Percentiles rank a stretch among this genome's conserved stretches.
Conservation (phyloP, 805 yeast species). For the Zygoascus tannicola region DNA sequence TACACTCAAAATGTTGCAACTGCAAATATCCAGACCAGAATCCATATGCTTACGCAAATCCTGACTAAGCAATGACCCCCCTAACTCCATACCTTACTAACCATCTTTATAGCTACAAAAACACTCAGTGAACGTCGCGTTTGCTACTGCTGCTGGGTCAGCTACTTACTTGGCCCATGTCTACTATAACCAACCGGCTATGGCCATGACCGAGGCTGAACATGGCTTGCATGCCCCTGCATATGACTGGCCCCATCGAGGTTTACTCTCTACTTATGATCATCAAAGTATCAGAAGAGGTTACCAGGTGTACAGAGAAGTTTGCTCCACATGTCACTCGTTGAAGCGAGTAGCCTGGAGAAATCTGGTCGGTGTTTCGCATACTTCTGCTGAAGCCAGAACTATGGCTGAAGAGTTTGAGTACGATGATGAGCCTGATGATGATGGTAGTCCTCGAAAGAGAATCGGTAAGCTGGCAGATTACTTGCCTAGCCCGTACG, state of each 20-base stretch:
- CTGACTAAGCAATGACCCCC: too few species aligned
- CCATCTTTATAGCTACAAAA: too few species aligned
- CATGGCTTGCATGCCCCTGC: constrained; percentile 96
- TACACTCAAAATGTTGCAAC: too few species aligned
- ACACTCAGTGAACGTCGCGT: not conserved
- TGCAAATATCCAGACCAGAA: too few species aligned
- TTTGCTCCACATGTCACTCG: constrained; percentile 98
- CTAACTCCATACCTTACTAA: too few species aligned
- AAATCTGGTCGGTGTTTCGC: constrained; percentile 93
- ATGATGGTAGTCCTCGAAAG: constrained; percentile 94
- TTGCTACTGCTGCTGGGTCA: constrained; percentile 51
- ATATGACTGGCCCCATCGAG: constrained; percentile 88
- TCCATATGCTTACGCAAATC: too few species aligned
- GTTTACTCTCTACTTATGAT: constrained; percentile 78
- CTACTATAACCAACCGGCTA: constrained; percentile 69
- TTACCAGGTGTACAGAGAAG: constrained; percentile 97
- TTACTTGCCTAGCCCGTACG: constrained; percentile 88
- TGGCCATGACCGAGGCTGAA: constrained; percentile 97
- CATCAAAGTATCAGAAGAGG: constrained; percentile 98
- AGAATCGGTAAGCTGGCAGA: constrained; percentile 98
- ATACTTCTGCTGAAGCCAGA: constrained; percentile 80
- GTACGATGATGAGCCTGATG: constrained; percentile 94
- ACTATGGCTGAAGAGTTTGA: constrained; percentile 93
- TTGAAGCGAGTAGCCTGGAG: constrained; percentile 97
- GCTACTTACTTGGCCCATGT: constrained; percentile 77